phyloP scores from a whole-genome alignment of 2,329 filamentous ascomycete species.

The Domatiomyces globalis region DNA sequence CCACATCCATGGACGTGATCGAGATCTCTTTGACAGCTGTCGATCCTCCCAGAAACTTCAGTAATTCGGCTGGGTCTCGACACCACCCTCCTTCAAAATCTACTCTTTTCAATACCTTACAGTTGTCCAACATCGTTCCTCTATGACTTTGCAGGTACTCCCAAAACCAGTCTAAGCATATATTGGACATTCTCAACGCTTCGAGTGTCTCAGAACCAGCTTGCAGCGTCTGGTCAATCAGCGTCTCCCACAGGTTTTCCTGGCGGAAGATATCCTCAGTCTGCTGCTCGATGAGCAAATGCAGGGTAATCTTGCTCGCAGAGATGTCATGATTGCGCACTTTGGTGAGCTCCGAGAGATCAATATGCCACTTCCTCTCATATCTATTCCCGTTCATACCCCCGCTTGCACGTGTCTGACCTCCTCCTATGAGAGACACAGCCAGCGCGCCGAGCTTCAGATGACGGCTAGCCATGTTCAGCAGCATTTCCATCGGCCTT shows the following conservation, averaged over 20 bases:
- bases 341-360: neutral
- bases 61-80: neutral
- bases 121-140: neutral
- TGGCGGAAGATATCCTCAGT: neutral
- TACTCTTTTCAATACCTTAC: neutral
- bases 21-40: neutral
- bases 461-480: neutral
- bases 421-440: neutral
- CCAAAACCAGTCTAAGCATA: slow-evolving; percentile 1
- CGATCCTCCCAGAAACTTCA: neutral
- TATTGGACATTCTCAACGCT: neutral
- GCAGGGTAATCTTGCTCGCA: neutral
- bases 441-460: neutral
- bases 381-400: neutral
- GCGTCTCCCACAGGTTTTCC: neutral
- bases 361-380: neutral
- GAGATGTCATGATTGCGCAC: neutral
- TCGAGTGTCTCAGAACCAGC: neutral
- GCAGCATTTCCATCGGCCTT: slow-evolving; percentile 1
- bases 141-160: neutral
- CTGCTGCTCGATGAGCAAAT: neutral
- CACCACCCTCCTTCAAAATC: neutral
- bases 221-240: neutral
- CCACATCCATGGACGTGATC: neutral
- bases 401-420: neutral